Evolutionary conservation across 768 basidiomycete species (phyloP).

Genomic region (Suillus bovinus): DNA sequence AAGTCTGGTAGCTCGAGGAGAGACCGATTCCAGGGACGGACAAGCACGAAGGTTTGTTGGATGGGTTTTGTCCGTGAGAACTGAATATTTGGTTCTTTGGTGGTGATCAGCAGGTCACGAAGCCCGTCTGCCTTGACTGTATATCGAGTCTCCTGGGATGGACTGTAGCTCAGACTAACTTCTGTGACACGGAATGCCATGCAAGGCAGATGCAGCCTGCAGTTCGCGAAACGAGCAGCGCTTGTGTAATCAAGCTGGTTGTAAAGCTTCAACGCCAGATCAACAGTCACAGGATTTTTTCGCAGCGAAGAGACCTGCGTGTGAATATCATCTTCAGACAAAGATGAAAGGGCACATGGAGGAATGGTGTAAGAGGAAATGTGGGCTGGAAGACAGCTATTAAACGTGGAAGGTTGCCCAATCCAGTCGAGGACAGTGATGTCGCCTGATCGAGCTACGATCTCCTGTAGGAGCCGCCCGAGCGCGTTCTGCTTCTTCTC

Average conservation of each 20-base stretch:
- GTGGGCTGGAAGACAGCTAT: not conserved
- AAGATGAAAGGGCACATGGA: not conserved
- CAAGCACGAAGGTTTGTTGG: not conserved
- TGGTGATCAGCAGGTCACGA: not conserved
- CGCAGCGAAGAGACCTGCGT: not conserved
- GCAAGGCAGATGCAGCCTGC: not conserved
- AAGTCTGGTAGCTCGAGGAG: not conserved
- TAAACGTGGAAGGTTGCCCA: not conserved
- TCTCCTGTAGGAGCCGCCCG: not conserved
- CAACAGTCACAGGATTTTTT: not conserved
- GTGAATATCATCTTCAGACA: not conserved
- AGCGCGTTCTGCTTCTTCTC: not conserved
- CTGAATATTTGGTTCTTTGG: not conserved
- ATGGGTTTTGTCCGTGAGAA: not conserved
- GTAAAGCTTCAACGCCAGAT: not conserved
- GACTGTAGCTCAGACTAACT: not conserved
- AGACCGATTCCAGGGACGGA: not conserved
- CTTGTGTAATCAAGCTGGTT: not conserved
- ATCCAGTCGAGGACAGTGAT: not conserved
- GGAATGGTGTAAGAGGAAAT: not conserved
- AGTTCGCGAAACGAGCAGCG: not conserved
- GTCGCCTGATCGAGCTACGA: not conserved
- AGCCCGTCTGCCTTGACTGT: not conserved
- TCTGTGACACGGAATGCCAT: not conserved
- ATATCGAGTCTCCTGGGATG: not conserved